A percentile compares a stretch with the other conserved stretches of the same genome.
Evolutionary conservation across 352 stramenopile genomes (phyloP).

Genomic region (Phytophthora gonapodyides): DNA sequence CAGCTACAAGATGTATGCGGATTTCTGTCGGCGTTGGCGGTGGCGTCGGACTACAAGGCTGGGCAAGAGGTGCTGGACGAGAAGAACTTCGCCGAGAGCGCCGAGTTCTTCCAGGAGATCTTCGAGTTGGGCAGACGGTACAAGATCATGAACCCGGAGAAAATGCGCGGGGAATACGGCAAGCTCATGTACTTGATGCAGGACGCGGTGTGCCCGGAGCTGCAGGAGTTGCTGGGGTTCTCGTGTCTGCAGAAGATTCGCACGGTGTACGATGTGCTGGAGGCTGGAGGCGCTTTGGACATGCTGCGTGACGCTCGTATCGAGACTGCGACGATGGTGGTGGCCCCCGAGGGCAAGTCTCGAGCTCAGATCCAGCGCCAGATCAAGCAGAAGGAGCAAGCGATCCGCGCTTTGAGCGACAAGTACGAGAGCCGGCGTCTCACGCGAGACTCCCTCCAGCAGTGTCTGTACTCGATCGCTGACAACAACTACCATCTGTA

Average conservation of each 20-base stretch:
- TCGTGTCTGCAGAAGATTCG: conserved; percentile 81
- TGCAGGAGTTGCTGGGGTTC: conserved; percentile 89
- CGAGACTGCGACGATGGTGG: conserved; percentile 94
- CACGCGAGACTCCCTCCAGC: conserved; percentile 88
- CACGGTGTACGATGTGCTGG: conserved; percentile 91
- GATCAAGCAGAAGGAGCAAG: conserved; percentile 94
- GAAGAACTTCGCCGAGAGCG: conserved; percentile 90
- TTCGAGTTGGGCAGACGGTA: conserved; percentile 96
- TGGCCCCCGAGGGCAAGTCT: conserved; percentile 91
- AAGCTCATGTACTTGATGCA: conserved; percentile 96
- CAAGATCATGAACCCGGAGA: conserved; percentile 99
- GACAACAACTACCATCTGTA: conserved; percentile 98
- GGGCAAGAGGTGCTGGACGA: conserved; percentile 89
- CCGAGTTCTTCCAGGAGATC: conserved; percentile 89
- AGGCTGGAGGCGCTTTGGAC: conserved; percentile 64
- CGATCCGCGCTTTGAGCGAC: conserved; percentile 87
- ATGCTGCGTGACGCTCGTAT: conserved; percentile 90
- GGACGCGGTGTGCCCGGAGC: conserved; percentile 85
- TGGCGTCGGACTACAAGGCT: conserved; percentile 87
- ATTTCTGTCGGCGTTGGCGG: conserved; percentile 92
- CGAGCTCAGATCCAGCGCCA: conserved; percentile 89
- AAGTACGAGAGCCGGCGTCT: conserved; percentile 62
- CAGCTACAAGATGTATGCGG: conserved; percentile 93
- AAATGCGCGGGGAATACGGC: conserved; percentile 97
- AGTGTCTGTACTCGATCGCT: conserved; percentile 96